phyloP scores from a whole-genome alignment of 2,329 filamentous ascomycete genomes.

The Botrytis sinoallii region DNA sequence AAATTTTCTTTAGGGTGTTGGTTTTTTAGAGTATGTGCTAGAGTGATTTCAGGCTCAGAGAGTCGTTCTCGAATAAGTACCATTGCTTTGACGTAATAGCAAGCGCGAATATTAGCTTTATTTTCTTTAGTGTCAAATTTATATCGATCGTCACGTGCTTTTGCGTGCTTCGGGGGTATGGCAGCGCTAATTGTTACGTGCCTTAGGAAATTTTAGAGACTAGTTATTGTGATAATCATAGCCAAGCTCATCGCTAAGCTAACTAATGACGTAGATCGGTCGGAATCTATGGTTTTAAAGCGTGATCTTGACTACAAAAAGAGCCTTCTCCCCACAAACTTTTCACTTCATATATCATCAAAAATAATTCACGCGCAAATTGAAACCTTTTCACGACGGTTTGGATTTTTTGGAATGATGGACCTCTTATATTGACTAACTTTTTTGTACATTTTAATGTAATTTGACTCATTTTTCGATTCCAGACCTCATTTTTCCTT shows the following conservation, averaged over 20 bases:
- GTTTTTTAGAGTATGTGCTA: no score
- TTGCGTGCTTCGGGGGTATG: no score
- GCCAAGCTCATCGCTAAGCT: not conserved
- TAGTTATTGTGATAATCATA: not conserved
- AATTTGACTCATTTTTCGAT: not conserved
- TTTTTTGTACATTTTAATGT: not conserved
- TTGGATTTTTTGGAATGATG: not conserved
- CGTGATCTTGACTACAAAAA: not conserved
- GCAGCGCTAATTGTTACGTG: no score
- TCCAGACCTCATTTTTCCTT: not conserved
- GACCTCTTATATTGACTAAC: not conserved
- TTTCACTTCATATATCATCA: not conserved
- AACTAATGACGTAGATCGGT: not conserved
- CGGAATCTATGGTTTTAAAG: rapidly evolving
- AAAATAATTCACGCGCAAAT: not conserved
- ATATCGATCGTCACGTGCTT: no score
- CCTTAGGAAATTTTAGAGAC: no score
- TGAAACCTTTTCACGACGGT: not conserved
- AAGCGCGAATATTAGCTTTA: no score
- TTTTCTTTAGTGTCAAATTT: no score
- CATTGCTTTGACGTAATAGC: no score
- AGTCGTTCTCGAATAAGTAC: no score
- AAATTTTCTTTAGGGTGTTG: no score
- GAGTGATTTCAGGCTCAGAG: no score
- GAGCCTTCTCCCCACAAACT: not conserved